Evolutionary conservation across 305 asterid genomes (phyloP), one percentile per base, ranked within the genome.

Genomic region (Fraxinus sp.): DNA sequence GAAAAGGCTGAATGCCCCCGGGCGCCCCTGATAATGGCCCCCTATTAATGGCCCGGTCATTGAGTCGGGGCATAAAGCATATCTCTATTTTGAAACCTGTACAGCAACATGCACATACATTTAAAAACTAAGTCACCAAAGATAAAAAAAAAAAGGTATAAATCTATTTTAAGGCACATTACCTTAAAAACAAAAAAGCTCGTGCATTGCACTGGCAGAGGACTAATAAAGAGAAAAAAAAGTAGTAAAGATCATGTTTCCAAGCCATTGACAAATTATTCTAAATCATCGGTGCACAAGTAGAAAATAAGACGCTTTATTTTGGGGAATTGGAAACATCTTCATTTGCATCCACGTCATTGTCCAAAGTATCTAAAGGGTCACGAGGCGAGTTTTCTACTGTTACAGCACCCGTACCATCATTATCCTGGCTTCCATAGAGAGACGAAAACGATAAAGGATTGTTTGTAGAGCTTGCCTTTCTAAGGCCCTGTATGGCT

Each of bases 401-500:
- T 5, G 98, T 94, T 46, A 95, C 89, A 62, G 93, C 93, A 20
- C 99, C 98, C 5, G 90, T 87, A 74, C 85, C 83, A n/a, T 88
- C 94, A 41, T 36, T 85, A 80, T 90, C 98, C 81, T 92, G 96
- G 86, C 85, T 88, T 22, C 92, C 97, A 30, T 91, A 90, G 36
- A 94, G 73, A 74, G 91, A 89, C 0, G 98, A 93, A 81, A 93
- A 78, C 22, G 98, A 57, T 6, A 94, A 41, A 13, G 98, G 98
- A 87, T 94, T 96, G 84, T 88, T 90, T 0, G 98, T 94, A 36
- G 98, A 94, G 90, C 98, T 94, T 57, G 93, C 98, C 89, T 85
- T 95, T 83, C 91, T 93, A 62, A 94, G 87, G 62, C 97, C 92
- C 78, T 94, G 94, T 84, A 94, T 91, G n/a, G 99, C 95, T 87